Evolutionary conservation across 2,329 filamentous ascomycete genomes (phyloP).

Genomic region (Periglandula ipomoeae): DNA sequence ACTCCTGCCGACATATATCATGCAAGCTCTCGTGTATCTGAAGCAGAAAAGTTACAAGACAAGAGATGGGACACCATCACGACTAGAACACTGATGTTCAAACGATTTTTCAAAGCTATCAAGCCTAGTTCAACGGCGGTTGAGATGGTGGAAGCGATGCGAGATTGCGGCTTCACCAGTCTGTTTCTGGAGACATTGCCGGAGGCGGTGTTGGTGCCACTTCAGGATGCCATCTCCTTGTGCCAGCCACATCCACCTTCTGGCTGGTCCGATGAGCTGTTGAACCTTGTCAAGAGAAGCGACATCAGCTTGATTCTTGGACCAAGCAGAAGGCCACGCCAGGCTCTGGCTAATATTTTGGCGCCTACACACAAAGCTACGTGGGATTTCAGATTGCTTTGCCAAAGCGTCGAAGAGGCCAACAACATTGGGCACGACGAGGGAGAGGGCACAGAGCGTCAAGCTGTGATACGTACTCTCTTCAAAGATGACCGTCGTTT

Average conservation of each 20-base stretch:
- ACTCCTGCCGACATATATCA: slow-evolving; percentile 38
- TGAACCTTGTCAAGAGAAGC: slow-evolving; percentile 70
- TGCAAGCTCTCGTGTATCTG: slow-evolving; percentile 24
- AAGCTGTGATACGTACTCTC: slow-evolving; percentile 73
- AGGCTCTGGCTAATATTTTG: slow-evolving; percentile 29
- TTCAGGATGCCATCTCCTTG: slow-evolving; percentile 75
- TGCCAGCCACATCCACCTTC: slow-evolving; percentile 77
- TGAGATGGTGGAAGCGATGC: slow-evolving; percentile 65
- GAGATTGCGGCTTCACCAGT: slow-evolving; percentile 56
- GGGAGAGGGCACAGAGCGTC: slow-evolving; percentile 73
- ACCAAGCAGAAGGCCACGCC: slow-evolving; percentile 22
- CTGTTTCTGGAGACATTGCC: slow-evolving; percentile 73
- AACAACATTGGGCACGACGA: slow-evolving; percentile 59
- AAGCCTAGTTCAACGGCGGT: slow-evolving; percentile 40
- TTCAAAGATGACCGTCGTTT: slow-evolving; percentile 89
- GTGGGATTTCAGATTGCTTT: slow-evolving; percentile 73
- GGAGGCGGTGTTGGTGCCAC: slow-evolving; percentile 68
- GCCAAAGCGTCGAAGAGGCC: slow-evolving; percentile 53
- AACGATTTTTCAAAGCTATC: slow-evolving; percentile 54
- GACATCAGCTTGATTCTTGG: slow-evolving; percentile 65
- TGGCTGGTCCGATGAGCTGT: slow-evolving; percentile 61
- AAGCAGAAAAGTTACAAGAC: slow-evolving; percentile 26
- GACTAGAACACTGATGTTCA: slow-evolving; percentile 62
- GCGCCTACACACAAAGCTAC: slow-evolving; percentile 55
- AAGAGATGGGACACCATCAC: slow-evolving; percentile 39